These are phyloP conservation scores for Mrakia gelida DNA, from an alignment of 768 basidiomycete genomes.

Conservation along the genomic window DNA sequence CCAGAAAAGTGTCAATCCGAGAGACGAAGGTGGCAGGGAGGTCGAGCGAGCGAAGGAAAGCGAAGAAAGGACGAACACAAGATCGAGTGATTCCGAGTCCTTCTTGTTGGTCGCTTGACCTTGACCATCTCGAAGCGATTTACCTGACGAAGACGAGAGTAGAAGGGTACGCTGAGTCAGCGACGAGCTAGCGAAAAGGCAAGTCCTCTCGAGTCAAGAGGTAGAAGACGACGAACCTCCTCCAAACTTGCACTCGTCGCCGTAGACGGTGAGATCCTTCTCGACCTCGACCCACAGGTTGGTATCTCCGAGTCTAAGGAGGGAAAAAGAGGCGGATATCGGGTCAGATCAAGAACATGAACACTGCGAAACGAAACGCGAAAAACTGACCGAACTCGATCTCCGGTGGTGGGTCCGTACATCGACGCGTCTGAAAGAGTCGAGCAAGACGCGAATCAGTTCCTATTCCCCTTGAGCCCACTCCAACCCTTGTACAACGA, in stretches of 20 bases:
- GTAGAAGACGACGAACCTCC: constrained; percentile 56
- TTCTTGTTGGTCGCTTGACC: constrained; percentile 77
- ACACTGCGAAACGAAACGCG: background rate
- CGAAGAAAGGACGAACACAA: constrained; percentile 49
- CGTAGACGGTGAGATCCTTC: constrained; percentile 79
- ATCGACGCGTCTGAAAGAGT: constrained; percentile 61
- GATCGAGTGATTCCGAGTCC: constrained; percentile 68
- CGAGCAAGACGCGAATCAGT: background rate
- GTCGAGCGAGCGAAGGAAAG: background rate
- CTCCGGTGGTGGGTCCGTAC: constrained; percentile 93
- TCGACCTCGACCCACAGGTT: constrained; percentile 89
- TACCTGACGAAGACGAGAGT: constrained; percentile 52
- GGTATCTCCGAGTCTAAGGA: constrained; percentile 70
- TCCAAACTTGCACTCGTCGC: constrained; percentile 57
- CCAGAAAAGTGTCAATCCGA: background rate
- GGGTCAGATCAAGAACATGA: background rate
- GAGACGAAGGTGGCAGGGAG: background rate
- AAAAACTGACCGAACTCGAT: constrained; percentile 57
- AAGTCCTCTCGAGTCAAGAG: background rate
- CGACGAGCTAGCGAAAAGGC: background rate
- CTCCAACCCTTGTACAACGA: background rate
- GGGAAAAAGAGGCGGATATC: too few relatives aligned
- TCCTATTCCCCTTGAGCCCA: too few relatives aligned
- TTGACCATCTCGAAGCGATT: constrained; percentile 94
- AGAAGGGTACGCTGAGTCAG: background rate